Percentiles rank a stretch among this genome's conserved stretches.
These are phyloP conservation scores for Trypanosomatidae sp. DNA, from an alignment of 208 protist genomes.

Conservation along the genomic window DNA sequence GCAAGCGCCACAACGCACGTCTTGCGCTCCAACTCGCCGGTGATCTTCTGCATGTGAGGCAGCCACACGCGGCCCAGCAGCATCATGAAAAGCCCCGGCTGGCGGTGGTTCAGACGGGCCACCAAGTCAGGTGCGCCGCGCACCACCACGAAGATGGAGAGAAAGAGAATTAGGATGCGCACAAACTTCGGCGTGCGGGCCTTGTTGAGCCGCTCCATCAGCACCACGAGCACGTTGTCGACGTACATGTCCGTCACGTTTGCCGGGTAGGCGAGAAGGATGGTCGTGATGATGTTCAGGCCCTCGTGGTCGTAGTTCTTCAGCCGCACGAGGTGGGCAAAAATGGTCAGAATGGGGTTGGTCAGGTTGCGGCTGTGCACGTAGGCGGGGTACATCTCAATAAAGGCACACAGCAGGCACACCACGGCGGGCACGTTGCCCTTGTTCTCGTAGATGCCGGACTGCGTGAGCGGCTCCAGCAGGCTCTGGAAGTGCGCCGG, in stretches of 20 bases:
- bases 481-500: constrained; percentile 60
- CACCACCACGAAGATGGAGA: constrained; percentile 71
- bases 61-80: constrained; percentile 81
- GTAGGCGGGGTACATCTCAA: constrained; percentile 72
- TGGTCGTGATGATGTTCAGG: constrained; percentile 78
- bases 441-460: constrained; percentile 59
- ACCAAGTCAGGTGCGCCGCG: constrained; percentile 61
- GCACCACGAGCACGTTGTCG: constrained; percentile 50
- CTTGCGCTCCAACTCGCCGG: constrained; percentile 80
- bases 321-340: constrained; percentile 61
- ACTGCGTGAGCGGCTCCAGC: constrained; percentile 59
- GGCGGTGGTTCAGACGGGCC: constrained; percentile 56
- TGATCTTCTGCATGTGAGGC: constrained; percentile 83
- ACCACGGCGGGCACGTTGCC: constrained; percentile 85
- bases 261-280: constrained; percentile 76
- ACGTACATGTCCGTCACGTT: constrained; percentile 66
- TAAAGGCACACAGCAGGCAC: constrained; percentile 75
- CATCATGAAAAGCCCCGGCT: constrained; percentile 79
- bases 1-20: constrained; percentile 79
- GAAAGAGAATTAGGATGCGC: constrained; percentile 89
- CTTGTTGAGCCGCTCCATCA: constrained; percentile 69
- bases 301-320: constrained; percentile 93
- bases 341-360: constrained; percentile 65
- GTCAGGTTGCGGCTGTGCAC: constrained; percentile 52
- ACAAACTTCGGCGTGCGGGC: constrained; percentile 88